phyloP scores from a whole-genome alignment of 2,329 filamentous ascomycete genomes.

The Cercospora zeina region DNA sequence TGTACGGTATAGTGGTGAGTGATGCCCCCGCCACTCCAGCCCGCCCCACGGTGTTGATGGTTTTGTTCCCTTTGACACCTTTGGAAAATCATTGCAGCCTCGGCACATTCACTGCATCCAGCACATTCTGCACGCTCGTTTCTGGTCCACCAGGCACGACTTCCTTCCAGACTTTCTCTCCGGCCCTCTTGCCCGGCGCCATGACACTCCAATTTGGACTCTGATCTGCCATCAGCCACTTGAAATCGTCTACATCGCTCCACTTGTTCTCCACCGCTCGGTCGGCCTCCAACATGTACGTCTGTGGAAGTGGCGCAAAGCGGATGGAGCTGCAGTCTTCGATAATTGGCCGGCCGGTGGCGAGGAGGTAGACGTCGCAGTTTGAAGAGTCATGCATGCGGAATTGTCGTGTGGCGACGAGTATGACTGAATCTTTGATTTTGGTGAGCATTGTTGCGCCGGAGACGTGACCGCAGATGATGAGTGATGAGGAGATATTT shows the following conservation, averaged over 20 bases:
- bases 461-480: conserved; percentile 74
- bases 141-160: conserved; percentile 65
- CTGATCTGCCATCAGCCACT: conserved; percentile 83
- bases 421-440: conserved; percentile 69
- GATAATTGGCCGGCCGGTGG: conserved; percentile 84
- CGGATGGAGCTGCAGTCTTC: conserved; percentile 78
- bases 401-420: conserved; percentile 82
- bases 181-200: conserved; percentile 50
- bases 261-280: conserved; percentile 63
- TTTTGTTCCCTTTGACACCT: not conserved
- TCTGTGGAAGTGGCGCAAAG: conserved; percentile 72
- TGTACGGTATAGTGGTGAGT: too few species aligned
- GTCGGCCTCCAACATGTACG: conserved; percentile 50
- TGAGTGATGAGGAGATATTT: conserved; percentile 66
- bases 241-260: conserved; percentile 94
- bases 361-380: conserved; percentile 81
- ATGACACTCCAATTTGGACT: conserved; percentile 87
- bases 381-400: conserved; percentile 84
- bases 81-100: not conserved
- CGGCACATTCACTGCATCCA: conserved; percentile 47
- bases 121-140: conserved; percentile 64
- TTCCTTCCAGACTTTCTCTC: conserved; percentile 62
- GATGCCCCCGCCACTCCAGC: too few species aligned
- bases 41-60: too few species aligned
- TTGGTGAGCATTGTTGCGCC: conserved; percentile 83